Percentiles rank a stretch among this genome's conserved stretches.
Conservation (phyloP, 805 yeast species). For the Kuraishia borneana region DNA sequence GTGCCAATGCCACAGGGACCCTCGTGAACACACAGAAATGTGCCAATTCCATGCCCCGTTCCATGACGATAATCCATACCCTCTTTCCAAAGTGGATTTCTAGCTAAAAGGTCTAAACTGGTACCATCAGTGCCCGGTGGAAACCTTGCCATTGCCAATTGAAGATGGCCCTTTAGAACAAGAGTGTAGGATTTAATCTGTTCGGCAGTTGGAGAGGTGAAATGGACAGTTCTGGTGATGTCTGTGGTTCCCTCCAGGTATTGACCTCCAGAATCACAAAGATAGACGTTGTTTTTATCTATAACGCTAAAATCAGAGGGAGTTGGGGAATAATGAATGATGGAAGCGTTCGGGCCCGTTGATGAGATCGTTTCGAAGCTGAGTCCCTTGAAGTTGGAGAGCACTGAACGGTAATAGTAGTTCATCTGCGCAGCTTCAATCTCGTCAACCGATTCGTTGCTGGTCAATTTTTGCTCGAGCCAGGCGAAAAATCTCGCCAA, state of each 20-base stretch:
- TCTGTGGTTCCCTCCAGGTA: constrained; percentile 57
- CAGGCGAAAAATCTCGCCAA: constrained; percentile 42
- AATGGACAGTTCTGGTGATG: constrained; percentile 50
- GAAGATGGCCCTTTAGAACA: constrained; percentile 47
- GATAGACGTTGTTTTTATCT: constrained; percentile 40
- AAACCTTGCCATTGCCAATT: constrained; percentile 35
- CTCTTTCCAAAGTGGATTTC: constrained; percentile 44
- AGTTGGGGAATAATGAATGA: constrained; percentile 63
- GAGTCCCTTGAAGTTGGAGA: constrained; percentile 46
- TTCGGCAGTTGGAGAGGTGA: constrained; percentile 32
- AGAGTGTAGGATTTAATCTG: constrained; percentile 40
- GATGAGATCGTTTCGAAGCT: constrained; percentile 70
- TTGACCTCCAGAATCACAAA: constrained; percentile 52
- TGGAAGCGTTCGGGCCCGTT: constrained; percentile 67
- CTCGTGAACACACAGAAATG: constrained; percentile 50
- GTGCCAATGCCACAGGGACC: constrained; percentile 51
- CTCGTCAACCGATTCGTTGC: constrained; percentile 43
- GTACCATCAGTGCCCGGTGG: constrained; percentile 46
- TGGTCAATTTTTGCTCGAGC: constrained; percentile 39
- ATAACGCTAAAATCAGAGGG: constrained; percentile 30
- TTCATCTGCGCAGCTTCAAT: constrained; percentile 55
- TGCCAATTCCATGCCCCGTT: constrained; percentile 57
- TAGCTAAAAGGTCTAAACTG: constrained; percentile 44
- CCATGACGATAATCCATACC: constrained; percentile 55
- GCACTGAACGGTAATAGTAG: constrained; percentile 38